These are phyloP conservation scores for Nemania bipapillata DNA, from an alignment of 2,329 filamentous ascomycete genomes.

Conservation along the genomic window DNA sequence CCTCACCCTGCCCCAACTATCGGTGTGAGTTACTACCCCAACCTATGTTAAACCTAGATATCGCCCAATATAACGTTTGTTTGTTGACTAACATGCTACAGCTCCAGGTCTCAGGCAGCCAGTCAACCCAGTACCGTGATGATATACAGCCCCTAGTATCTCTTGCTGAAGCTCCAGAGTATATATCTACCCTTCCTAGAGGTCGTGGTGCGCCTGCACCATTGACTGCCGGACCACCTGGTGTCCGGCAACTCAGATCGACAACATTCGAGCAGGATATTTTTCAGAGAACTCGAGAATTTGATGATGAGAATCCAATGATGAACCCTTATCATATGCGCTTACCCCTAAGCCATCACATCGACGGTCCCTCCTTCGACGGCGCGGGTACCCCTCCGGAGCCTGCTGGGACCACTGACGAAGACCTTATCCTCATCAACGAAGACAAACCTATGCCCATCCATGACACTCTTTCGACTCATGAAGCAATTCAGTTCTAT, in stretches of 20 bases:
- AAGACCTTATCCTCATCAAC: neutral
- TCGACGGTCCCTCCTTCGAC: conserved; percentile 19
- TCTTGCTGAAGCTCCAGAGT: conserved; percentile 38
- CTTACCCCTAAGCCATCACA: conserved; percentile 26
- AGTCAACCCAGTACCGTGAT: conserved; percentile 1
- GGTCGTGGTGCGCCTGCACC: conserved; percentile 61
- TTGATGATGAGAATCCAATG: conserved; percentile 34
- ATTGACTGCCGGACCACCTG: conserved; percentile 66
- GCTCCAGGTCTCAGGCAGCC: conserved; percentile 35
- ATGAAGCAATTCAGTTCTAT: conserved; percentile 50
- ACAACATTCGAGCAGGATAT: conserved; percentile 55
- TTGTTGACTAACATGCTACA: conserved; percentile 31
- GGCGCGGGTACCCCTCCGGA: conserved; percentile 31
- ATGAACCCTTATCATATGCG: conserved; percentile 31
- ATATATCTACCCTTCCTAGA: conserved; percentile 44
- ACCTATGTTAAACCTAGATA: neutral
- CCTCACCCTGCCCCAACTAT: conserved; percentile 34
- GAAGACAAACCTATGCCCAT: conserved; percentile 33
- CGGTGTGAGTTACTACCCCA: conserved; percentile 27
- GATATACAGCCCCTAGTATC: conserved; percentile 35
- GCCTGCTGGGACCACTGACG: neutral
- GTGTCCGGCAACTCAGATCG: conserved; percentile 62
- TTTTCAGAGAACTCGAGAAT: conserved; percentile 44
- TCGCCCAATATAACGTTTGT: conserved; percentile 25
- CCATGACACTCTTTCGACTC: conserved; percentile 49